These are phyloP conservation scores for Leersia perrieri DNA, from an alignment of 176 grass and related monocot genomes.

Conservation along the genomic window DNA sequence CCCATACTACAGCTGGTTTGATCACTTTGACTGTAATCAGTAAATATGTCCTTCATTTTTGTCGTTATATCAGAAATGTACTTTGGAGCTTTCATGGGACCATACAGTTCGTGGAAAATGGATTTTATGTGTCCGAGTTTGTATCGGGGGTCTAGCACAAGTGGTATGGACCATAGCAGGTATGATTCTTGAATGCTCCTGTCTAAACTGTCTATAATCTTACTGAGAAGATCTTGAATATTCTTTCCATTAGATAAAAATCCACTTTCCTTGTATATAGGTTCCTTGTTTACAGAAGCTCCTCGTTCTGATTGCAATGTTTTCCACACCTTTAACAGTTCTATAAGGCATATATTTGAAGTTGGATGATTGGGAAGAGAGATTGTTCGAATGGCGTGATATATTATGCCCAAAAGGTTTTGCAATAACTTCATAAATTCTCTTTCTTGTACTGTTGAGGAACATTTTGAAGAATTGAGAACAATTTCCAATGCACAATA, in stretches of 20 bases:
- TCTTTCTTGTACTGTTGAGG: background rate
- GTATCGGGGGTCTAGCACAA: constrained; percentile 8
- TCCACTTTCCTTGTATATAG: accelerated
- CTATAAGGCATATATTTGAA: background rate
- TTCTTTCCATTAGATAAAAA: accelerated
- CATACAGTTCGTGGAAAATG: background rate
- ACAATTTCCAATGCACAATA: background rate
- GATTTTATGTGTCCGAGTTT: background rate
- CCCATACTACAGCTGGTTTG: background rate
- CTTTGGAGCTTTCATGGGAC: accelerated
- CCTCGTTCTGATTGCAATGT: background rate
- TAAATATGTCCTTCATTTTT: background rate
- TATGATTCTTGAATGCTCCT: background rate
- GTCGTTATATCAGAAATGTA: background rate
- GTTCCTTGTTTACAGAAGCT: background rate
- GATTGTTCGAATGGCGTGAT: background rate
- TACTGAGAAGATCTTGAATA: background rate
- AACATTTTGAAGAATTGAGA: background rate
- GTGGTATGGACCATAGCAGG: background rate
- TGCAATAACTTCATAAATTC: background rate
- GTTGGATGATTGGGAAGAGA: background rate
- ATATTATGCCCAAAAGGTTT: background rate
- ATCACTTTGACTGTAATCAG: background rate
- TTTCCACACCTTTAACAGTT: background rate
- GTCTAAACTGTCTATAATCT: background rate